These are phyloP conservation scores for Citrus sp. DNA, from an alignment of 345 rosid genomes.

Conservation along the genomic window DNA sequence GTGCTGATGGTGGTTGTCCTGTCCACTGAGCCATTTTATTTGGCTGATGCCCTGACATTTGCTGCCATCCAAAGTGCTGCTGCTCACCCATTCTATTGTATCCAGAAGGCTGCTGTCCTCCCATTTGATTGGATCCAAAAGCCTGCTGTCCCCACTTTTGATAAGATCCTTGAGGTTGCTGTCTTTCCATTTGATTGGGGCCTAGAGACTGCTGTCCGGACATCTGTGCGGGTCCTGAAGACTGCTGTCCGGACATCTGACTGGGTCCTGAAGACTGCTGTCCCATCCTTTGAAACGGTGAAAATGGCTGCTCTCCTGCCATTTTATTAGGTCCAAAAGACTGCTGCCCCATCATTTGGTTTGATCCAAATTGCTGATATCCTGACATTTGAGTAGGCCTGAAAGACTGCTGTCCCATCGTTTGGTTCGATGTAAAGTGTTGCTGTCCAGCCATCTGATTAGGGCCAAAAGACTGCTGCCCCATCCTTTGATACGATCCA, in stretches of 20 bases:
- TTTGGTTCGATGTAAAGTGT: neutral
- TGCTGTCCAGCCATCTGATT: conserved; percentile 20
- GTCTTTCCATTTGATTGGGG: neutral
- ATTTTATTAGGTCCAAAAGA: no score
- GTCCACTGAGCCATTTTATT: conserved; percentile 11
- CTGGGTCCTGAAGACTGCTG: neutral
- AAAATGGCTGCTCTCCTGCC: no score
- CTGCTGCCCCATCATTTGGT: conserved; percentile 10
- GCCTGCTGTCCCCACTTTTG: conserved; percentile 3
- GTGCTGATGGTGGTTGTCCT: conserved; percentile 23
- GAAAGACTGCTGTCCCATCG: conserved; percentile 4
- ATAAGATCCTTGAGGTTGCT: conserved; percentile 4
- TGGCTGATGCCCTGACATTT: neutral
- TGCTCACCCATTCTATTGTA: conserved; percentile 17
- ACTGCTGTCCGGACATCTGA: neutral
- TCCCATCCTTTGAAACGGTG: no score
- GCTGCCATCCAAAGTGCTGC: conserved; percentile 22
- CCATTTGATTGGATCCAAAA: neutral
- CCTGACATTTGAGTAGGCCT: neutral
- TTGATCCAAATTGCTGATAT: neutral
- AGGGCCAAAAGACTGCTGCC: conserved; percentile 25
- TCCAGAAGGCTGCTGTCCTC: neutral
- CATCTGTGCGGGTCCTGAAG: neutral
- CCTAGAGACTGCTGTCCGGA: no score
- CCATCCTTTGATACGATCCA: conserved; percentile 12